Percentiles rank a stretch among this genome's conserved stretches.
These are phyloP conservation scores for Myrica gale DNA, from an alignment of 306 rosid genomes.

Conservation along the genomic window DNA sequence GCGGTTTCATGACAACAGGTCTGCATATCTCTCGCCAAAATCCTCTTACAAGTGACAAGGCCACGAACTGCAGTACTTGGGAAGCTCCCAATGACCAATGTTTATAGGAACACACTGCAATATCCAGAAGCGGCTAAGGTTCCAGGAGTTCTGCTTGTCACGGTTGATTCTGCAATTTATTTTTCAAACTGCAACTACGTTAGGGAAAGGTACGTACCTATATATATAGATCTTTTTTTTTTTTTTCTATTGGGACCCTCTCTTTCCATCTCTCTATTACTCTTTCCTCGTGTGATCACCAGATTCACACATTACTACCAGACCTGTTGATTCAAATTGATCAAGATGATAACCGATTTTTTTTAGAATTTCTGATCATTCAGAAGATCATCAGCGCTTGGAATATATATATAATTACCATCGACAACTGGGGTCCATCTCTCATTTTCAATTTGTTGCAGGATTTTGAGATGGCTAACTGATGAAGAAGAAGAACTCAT, in stretches of 20 bases:
- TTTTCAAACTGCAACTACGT: constrained; percentile 82
- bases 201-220: constrained; percentile 59
- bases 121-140: constrained; percentile 60
- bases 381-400: no score
- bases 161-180: constrained; percentile 81
- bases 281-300: no score
- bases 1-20: constrained; percentile 48
- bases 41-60: constrained; percentile 78
- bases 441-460: constrained; percentile 16
- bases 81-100: constrained; percentile 51
- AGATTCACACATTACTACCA: no score
- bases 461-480: constrained; percentile 70
- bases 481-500: constrained; percentile 48
- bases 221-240: no score
- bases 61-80: constrained; percentile 77
- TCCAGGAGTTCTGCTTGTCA: constrained; percentile 7
- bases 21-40: constrained; percentile 86
- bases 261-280: no score
- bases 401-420: no score
- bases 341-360: no score
- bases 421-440: no score
- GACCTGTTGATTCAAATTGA: no score
- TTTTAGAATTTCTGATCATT: no score
- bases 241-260: no score
- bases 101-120: constrained; percentile 66